Conservation (phyloP, 1,284 basidiomycete genomes). For the Meripilus lineatus region DNA sequence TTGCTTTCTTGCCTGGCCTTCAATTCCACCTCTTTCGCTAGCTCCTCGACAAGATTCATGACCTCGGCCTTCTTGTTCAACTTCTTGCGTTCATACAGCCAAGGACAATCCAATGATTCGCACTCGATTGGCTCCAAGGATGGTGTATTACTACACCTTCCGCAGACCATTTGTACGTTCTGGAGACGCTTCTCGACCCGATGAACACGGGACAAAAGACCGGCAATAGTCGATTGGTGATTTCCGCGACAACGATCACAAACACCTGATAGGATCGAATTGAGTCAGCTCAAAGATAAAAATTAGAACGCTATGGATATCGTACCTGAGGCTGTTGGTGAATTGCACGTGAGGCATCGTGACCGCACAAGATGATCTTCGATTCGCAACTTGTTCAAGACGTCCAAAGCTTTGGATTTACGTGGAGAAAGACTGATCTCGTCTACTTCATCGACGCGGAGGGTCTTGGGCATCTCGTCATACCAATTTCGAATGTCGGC, state of each 20-base stretch:
- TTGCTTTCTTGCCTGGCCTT: no score
- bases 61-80: conserved; percentile 55
- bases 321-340: conserved; percentile 50
- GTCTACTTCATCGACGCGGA: conserved; percentile 31
- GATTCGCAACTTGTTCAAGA: conserved; percentile 47
- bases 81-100: conserved; percentile 72
- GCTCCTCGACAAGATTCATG: conserved; percentile 30
- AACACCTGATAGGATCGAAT: no score
- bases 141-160: conserved; percentile 57
- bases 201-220: conserved; percentile 52
- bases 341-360: conserved; percentile 68
- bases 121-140: conserved; percentile 64
- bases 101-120: conserved; percentile 81
- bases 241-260: conserved; percentile 60
- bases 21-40: conserved; percentile 28
- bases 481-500: conserved; percentile 90
- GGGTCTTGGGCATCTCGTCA: conserved; percentile 76
- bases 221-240: conserved; percentile 55
- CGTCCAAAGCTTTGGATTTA: conserved; percentile 32
- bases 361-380: conserved; percentile 74
- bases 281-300: no score
- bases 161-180: conserved; percentile 66
- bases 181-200: conserved; percentile 53
- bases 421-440: conserved; percentile 38
- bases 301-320: no score